Conservation (phyloP, 768 basidiomycete species). For the Hemileccinum rubropunctum region DNA sequence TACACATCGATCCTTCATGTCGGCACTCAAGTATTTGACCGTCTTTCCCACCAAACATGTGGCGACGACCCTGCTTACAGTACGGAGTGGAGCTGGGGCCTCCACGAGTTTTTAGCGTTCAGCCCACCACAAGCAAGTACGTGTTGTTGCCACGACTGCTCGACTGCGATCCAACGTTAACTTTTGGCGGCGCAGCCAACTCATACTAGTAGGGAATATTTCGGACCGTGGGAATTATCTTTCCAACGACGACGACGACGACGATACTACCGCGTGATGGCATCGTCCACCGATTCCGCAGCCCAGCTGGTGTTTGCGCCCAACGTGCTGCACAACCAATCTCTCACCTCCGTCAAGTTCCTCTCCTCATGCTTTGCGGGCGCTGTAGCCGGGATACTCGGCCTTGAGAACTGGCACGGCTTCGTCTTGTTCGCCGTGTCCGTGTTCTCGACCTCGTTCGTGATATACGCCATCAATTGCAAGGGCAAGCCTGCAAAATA, state of each 20-base stretch:
- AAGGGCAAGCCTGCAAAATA: slow-evolving; percentile 61
- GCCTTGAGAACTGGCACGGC: slow-evolving; percentile 80
- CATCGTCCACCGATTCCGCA: slow-evolving; percentile 46
- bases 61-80: no score
- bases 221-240: slow-evolving; percentile 17
- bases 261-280: slow-evolving; percentile 38
- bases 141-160: no score
- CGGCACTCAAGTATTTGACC: no score
- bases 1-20: no score
- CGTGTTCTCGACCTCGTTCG: slow-evolving; percentile 62
- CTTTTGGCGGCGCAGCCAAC: no score
- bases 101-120: no score
- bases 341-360: slow-evolving; percentile 70
- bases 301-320: slow-evolving; percentile 64
- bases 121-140: no score
- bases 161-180: no score
- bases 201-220: not conserved
- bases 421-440: slow-evolving; percentile 75
- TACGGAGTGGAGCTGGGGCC: no score
- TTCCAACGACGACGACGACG: no score
- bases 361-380: slow-evolving; percentile 83
- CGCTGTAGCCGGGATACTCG: slow-evolving; percentile 84
- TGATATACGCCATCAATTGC: slow-evolving; percentile 71
- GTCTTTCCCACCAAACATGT: no score
- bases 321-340: slow-evolving; percentile 63